A percentile compares a stretch with the other conserved stretches of the same genome.
Conservation (phyloP, 768 basidiomycete genomes). For the Thelephora aurantiotincta region DNA sequence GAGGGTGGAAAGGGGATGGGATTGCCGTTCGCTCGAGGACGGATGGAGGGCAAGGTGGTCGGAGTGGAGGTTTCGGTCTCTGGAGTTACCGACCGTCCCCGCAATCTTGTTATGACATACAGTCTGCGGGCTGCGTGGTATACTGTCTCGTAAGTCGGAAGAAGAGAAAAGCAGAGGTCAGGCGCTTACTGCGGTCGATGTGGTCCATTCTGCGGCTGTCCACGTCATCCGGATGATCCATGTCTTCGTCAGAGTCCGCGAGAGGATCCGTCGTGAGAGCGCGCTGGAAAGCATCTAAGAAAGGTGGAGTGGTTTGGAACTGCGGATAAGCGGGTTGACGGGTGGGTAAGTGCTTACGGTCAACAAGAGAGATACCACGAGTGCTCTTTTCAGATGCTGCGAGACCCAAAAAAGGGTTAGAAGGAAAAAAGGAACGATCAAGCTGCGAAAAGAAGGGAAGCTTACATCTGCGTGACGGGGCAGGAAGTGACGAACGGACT, state of each 20-base stretch:
- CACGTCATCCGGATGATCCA: conserved; percentile 31
- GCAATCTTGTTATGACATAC: conserved; percentile 35
- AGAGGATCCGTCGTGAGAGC: conserved; percentile 50
- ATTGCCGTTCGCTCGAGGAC: too few species aligned
- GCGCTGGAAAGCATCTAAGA: conserved; percentile 60
- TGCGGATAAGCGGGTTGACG: neutral
- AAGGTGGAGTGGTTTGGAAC: conserved; percentile 1
- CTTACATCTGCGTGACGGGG: neutral
- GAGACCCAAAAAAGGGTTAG: too few species aligned
- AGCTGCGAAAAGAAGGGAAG: neutral
- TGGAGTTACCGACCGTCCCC: conserved; percentile 35
- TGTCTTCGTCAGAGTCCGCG: conserved; percentile 61
- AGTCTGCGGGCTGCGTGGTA: conserved; percentile 13
- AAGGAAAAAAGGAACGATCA: too few species aligned
- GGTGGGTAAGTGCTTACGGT: neutral
- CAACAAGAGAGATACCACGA: neutral
- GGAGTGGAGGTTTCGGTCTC: conserved; percentile 15
- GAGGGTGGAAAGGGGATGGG: too few species aligned
- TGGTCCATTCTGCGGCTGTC: neutral
- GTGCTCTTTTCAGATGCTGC: neutral
- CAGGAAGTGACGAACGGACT: neutral
- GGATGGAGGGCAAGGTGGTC: neutral
- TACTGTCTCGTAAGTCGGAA: neutral
- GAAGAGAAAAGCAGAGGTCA: neutral
- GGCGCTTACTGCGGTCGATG: conserved; percentile 9